Evolutionary conservation across 805 yeast species (phyloP), one percentile per base, ranked within the genome.

Genomic region (Kazachstania kunashirensis): DNA sequence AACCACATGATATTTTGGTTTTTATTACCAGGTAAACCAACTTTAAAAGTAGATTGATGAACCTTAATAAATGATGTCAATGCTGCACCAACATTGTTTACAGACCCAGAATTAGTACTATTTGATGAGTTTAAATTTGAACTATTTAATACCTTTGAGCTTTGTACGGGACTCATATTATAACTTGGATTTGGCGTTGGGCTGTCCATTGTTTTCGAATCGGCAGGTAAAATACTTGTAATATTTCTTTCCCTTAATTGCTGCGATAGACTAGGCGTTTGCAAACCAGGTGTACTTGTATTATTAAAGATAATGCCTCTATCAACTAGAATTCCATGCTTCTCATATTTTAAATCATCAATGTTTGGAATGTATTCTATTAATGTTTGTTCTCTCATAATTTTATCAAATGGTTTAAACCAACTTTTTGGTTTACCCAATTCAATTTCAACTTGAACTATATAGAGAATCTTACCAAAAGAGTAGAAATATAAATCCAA

Each of bases 341-440:
- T 37, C 11, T 42, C 44, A 16, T 48, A 50, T 9, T 43, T 37
- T 3, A 47, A 24, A 24, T 52, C 53, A 15, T 45, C 40, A 4
- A 47, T 37, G 8, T 37, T 29, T 2, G 61, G 61, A 10, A 56
- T 55, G 36, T 42, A 55, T 32, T 53, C 55, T 20, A 56, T 40
- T 6, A 43, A 33, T 24, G 43, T 36, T 12, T 42, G 43, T 20
- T 47, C 48, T 26, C 48, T 43, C 5, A 50, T 24, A n/a, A 46
- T 21, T 23, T 45, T 47, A 36, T 51, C 45, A 35, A 49, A 49
- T n/a, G 60, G 59, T 23, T 44, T 49, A 31, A 50, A 50, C 53
- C 59, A 54, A n/a, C 46, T 42, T n/a, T 33, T 40, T 2, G 53
- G 33, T 36, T 50, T 56, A 9, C 60, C 60, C 24, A 55, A 25